phyloP scores from a whole-genome alignment of 1,284 basidiomycete genomes.

The Boletus semigastroideus region DNA sequence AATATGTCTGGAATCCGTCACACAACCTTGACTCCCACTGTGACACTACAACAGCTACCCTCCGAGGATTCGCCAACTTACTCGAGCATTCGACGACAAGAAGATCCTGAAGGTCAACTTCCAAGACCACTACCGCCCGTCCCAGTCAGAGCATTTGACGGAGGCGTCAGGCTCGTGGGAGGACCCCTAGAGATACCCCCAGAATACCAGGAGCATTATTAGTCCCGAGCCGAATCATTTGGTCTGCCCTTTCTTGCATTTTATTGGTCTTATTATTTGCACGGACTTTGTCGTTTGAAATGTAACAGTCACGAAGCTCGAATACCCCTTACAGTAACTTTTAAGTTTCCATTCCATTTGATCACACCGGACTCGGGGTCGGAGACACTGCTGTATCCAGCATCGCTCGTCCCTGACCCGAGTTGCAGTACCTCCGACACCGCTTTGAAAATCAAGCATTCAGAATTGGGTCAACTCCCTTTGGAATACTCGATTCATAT shows the following conservation, averaged over 20 bases:
- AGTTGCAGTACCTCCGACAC: too few species aligned
- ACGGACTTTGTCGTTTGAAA: too few species aligned
- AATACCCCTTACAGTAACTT: too few species aligned
- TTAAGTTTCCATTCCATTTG: not conserved
- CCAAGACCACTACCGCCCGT: not conserved
- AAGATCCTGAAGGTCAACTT: not conserved
- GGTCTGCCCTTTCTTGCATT: too few species aligned
- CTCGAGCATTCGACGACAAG: not conserved
- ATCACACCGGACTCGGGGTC: not conserved
- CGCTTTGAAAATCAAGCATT: too few species aligned
- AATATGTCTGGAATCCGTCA: not conserved
- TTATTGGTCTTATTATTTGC: too few species aligned
- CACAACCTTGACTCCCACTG: not conserved
- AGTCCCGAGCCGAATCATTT: not conserved
- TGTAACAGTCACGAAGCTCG: too few species aligned
- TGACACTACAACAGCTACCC: not conserved
- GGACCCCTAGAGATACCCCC: not conserved
- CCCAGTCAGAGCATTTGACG: slow-evolving; percentile 5
- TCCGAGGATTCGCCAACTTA: not conserved
- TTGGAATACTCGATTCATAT: too few species aligned
- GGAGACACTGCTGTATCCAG: too few species aligned
- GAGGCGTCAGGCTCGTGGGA: not conserved
- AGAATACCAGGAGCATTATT: slow-evolving; percentile 1
- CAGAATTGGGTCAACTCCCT: too few species aligned
- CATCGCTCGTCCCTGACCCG: too few species aligned